A percentile compares a stretch with the other conserved stretches of the same genome.
These are phyloP conservation scores for Rhinocladiella similis DNA, from an alignment of 2,329 filamentous ascomycete genomes.

Conservation along the genomic window DNA sequence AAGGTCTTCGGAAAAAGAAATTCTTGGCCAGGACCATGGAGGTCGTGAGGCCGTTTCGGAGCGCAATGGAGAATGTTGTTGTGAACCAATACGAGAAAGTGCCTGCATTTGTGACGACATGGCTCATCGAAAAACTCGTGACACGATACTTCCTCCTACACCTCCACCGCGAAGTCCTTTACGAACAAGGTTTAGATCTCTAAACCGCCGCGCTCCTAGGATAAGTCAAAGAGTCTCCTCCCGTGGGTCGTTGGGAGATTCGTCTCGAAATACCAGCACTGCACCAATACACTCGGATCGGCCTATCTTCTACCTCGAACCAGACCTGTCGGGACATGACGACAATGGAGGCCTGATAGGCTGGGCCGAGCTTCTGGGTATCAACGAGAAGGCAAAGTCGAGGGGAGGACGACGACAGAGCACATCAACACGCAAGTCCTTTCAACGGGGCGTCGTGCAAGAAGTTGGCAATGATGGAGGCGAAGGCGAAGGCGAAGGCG, in stretches of 20 bases:
- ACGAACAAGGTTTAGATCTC: not conserved
- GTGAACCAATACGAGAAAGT: not conserved
- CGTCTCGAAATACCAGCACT: not conserved
- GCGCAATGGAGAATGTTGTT: constrained; percentile 3
- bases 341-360: constrained; percentile 45
- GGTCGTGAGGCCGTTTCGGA: not conserved
- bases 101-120: not conserved
- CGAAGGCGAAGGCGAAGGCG: too few species aligned
- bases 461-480: not conserved
- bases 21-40: not conserved
- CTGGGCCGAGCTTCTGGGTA: constrained; percentile 45
- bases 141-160: not conserved
- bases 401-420: not conserved
- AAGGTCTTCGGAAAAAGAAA: constrained; percentile 4
- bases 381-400: constrained; percentile 36
- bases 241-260: not conserved
- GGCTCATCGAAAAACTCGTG: too few species aligned
- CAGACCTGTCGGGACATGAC: constrained; percentile 44
- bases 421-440: not conserved
- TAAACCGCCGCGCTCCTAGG: not conserved
- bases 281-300: not conserved
- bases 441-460: too few species aligned
- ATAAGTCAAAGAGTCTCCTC: not conserved
- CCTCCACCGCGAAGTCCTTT: not conserved
- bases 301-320: constrained; percentile 41